Percentiles rank a stretch among this genome's conserved stretches.
phyloP scores from a whole-genome alignment of 352 stramenopile genomes.

The Phytophthora podocarpi region DNA sequence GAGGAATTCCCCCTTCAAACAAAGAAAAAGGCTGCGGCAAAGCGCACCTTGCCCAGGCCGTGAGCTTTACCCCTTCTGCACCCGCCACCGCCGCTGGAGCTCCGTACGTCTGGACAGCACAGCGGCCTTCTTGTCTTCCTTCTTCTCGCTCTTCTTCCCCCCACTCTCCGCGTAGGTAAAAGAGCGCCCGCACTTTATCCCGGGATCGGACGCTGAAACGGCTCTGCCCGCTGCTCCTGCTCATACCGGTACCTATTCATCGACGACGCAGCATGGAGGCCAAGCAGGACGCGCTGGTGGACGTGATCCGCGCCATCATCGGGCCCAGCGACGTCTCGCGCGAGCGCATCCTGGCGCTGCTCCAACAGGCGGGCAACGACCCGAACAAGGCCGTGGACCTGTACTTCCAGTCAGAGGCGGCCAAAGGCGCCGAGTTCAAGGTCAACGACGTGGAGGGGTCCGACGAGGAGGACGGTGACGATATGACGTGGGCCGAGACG shows the following conservation, averaged over 20 bases:
- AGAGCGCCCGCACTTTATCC: slow-evolving; percentile 23
- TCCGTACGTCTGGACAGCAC: slow-evolving; percentile 9
- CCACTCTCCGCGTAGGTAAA: slow-evolving; percentile 16
- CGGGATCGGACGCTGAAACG: slow-evolving; percentile 29
- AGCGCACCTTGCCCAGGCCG: background rate
- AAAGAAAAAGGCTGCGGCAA: slow-evolving; percentile 43
- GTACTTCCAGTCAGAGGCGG: slow-evolving; percentile 71
- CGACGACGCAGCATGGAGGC: slow-evolving; percentile 42
- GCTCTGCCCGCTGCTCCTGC: background rate
- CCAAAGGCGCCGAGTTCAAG: slow-evolving; percentile 43
- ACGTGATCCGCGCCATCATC: slow-evolving; percentile 82
- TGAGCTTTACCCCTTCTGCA: background rate
- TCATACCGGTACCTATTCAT: background rate
- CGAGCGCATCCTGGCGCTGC: slow-evolving; percentile 67
- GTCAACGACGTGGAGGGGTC: slow-evolving; percentile 61
- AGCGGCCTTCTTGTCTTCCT: background rate
- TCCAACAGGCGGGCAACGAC: slow-evolving; percentile 66
- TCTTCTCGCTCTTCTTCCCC: background rate
- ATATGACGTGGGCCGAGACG: slow-evolving; percentile 26
- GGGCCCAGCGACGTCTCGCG: slow-evolving; percentile 63
- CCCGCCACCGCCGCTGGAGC: background rate
- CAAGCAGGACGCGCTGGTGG: slow-evolving; percentile 70
- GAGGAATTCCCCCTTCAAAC: slow-evolving; percentile 11
- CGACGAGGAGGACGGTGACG: slow-evolving; percentile 41
- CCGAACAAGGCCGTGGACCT: slow-evolving; percentile 86